Base-by-base conservation (phyloP, 208 protist genomes). In the Novymonas esmeraldas region DNA sequence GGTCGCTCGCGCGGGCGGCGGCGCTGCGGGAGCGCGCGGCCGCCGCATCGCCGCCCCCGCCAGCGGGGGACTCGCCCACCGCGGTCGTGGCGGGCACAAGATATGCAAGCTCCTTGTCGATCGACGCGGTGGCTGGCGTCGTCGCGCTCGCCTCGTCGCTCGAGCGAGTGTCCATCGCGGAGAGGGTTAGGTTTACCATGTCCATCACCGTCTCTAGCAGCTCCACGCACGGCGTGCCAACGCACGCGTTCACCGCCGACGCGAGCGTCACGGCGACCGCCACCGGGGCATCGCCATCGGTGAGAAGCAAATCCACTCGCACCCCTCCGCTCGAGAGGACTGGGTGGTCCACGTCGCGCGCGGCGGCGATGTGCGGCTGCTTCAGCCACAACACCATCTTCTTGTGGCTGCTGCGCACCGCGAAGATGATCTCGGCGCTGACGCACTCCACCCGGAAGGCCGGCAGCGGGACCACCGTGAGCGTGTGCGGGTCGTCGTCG, bases 211-310 rank as follows among this genome's bases (percentile, higher is more conserved):
- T 64, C 74, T 95, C 87, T 9, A 92, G 65, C 29, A 95, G 68
- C 67, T 93, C 82, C 42, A 92, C 87, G 49, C 84, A 90, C 16
- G 90, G 75, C 20, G 90, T 95, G 52, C 87, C 87, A 31, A 93
- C 42, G 46, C 76, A 63, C 49, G 84, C 66, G n/a, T 58, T 73
- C 38, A 91, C 63, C 14, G 77, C 64, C 0, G 73, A 56, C 28
- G 83, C 70, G 14, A 95, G 60, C 10, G 69, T 58, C 29, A 82
- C 50, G 5, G 86, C 74, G 39, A 66, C 45, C 10, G 76, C 81
- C 2, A 64, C 66, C 6, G 78, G 78, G 28, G 63, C 52, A 10
- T 79, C 76, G 22, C 64, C 78, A 18, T 65, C 66, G 14, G 67
- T 13, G n/a, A 84, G 46, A 9, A 81, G 56, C 42, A 89, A 58